phyloP scores from a whole-genome alignment of 176 grass and related monocot genomes.

The Tillandsia fasciculata region DNA sequence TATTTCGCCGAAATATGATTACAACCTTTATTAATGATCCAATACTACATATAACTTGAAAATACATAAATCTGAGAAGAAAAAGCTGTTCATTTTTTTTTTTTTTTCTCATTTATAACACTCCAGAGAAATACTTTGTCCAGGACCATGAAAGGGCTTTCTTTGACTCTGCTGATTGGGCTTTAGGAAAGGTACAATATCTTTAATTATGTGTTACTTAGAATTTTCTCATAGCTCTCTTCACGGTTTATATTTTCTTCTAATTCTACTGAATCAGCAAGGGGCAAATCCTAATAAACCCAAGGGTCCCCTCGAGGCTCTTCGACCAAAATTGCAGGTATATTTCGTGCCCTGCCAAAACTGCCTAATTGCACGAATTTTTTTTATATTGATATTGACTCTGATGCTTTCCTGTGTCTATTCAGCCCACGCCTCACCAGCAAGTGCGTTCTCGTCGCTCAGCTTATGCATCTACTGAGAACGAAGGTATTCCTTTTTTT shows the following conservation, averaged over 20 bases:
- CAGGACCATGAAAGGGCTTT: slow-evolving; percentile 91
- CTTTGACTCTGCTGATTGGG: slow-evolving; percentile 99
- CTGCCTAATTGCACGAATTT: not conserved
- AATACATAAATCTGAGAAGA: not conserved
- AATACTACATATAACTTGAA: not conserved
- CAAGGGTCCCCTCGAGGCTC: slow-evolving; percentile 87
- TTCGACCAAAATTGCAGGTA: slow-evolving; percentile 89
- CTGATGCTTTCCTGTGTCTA: slow-evolving; percentile 12
- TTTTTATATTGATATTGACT: slow-evolving; percentile 14
- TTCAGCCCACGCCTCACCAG: slow-evolving; percentile 65
- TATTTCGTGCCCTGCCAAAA: not conserved
- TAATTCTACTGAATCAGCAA: slow-evolving; percentile 40
- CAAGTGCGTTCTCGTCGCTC: slow-evolving; percentile 49
- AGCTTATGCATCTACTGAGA: slow-evolving; percentile 66
- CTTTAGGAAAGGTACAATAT: slow-evolving; percentile 71
- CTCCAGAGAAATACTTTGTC: slow-evolving; percentile 12
- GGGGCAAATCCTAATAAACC: slow-evolving; percentile 65
- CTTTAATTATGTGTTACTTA: not conserved
- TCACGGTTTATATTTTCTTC: not conserved
- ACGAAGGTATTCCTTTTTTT: slow-evolving; percentile 39
- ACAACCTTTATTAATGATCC: not conserved
- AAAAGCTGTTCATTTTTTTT: not conserved
- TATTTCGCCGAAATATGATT: slow-evolving; percentile 2
- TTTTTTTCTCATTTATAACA: not conserved
- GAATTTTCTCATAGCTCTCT: not conserved